Evolutionary conservation across 2,329 filamentous ascomycete species (phyloP).

Genomic region (Fusarium secorum): DNA sequence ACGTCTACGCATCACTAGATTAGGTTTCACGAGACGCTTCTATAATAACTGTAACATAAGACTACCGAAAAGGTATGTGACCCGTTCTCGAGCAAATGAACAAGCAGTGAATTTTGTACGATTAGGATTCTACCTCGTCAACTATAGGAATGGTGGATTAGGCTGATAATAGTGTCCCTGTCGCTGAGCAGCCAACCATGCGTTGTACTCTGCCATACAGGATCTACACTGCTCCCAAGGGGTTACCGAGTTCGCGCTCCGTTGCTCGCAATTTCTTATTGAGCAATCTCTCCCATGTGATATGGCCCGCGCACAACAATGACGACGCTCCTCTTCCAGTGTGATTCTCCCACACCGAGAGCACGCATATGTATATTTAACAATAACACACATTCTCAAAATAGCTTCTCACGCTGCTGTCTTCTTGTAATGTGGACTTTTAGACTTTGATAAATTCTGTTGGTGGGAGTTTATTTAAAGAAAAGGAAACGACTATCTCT

Average conservation of each 20-base stretch:
- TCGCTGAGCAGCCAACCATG: neutral
- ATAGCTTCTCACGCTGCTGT: neutral
- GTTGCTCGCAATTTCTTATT: neutral
- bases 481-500: neutral
- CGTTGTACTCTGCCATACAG: neutral
- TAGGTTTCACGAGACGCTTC: fast-evolving
- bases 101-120: neutral
- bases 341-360: neutral
- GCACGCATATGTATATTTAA: neutral
- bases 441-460: neutral
- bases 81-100: fast-evolving
- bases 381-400: neutral
- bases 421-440: no score
- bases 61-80: fast-evolving
- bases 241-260: neutral
- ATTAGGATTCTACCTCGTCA: neutral
- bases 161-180: neutral
- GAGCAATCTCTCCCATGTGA: neutral
- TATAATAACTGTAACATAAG: fast-evolving
- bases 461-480: neutral
- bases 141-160: neutral
- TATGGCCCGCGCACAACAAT: neutral
- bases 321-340: neutral
- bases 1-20: fast-evolving
- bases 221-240: neutral